phyloP scores from a whole-genome alignment of 2,329 filamentous ascomycete genomes.

The Venturia nashicola region DNA sequence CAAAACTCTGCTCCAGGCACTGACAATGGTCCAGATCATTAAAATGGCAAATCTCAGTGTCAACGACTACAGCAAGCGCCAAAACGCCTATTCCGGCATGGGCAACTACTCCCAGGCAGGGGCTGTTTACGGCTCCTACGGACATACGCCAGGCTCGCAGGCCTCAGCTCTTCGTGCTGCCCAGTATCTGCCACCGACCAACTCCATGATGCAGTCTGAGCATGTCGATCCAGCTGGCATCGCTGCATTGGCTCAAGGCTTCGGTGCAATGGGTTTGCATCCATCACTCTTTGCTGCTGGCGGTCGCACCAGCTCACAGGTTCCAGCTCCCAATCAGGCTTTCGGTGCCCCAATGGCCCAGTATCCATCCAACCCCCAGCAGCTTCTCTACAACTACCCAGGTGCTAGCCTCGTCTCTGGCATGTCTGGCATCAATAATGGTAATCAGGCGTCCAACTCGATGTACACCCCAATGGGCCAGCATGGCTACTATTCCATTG shows the following conservation, averaged over 20 bases:
- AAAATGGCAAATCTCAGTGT: constrained; percentile 7
- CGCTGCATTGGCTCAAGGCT: constrained; percentile 25
- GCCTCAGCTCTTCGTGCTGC: constrained; percentile 9
- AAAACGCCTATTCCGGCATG: constrained; percentile 3
- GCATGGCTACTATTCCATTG: constrained; percentile 28
- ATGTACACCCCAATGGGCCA: constrained; percentile 31
- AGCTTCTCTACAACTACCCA: constrained; percentile 5
- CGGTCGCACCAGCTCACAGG: constrained; percentile 14
- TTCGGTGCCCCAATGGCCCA: background rate
- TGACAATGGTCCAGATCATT: constrained; percentile 2
- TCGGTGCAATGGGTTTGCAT: constrained; percentile 26
- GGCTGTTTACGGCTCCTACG: constrained; percentile 4
- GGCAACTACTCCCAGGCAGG: constrained; percentile 1
- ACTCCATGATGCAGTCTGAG: constrained; percentile 13
- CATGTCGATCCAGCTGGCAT: constrained; percentile 14
- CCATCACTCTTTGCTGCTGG: constrained; percentile 4
- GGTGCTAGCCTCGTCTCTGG: background rate
- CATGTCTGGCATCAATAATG: constrained; percentile 1
- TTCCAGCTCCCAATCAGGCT: constrained; percentile 13
- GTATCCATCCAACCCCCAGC: background rate
- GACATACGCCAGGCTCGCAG: constrained; percentile 6
- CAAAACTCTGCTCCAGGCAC: background rate
- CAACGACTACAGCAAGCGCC: constrained; percentile 8
- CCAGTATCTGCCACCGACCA: constrained; percentile 9
- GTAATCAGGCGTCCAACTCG: constrained; percentile 14